Evolutionary conservation across 2,329 filamentous ascomycete genomes (phyloP).

Genomic region (Botrytis pseudocinerea): DNA sequence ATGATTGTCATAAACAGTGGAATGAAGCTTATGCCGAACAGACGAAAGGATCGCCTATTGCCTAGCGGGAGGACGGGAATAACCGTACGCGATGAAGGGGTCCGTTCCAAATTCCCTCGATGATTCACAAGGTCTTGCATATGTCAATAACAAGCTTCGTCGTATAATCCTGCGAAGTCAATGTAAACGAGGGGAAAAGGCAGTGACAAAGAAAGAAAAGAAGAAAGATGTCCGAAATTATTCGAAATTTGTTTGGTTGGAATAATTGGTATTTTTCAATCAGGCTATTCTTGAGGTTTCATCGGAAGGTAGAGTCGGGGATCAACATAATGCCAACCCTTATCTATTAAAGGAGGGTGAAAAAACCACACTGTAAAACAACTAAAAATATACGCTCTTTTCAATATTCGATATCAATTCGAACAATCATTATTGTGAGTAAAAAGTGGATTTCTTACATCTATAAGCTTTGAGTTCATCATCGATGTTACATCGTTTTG

Average conservation of each 20-base stretch:
- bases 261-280: not conserved
- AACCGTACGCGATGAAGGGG: slow-evolving; percentile 22
- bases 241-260: slow-evolving; percentile 8
- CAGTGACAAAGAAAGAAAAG: not conserved
- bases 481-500: not conserved
- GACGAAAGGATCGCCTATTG: slow-evolving; percentile 2
- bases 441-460: not conserved
- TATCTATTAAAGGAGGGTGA: not conserved
- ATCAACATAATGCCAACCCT: not conserved
- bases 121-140: not conserved
- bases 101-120: slow-evolving; percentile 24
- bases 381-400: not conserved
- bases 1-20: not conserved
- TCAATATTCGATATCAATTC: not conserved
- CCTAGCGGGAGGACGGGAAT: slow-evolving; percentile 27
- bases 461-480: not conserved
- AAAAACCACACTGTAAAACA: not conserved
- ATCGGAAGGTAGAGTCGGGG: not conserved
- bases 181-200: not conserved
- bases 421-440: not conserved
- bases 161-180: slow-evolving; percentile 20
- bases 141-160: slow-evolving; percentile 12
- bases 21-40: slow-evolving; percentile 21
- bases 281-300: slow-evolving; percentile 11
- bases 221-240: not conserved